Percentiles rank a stretch among this genome's conserved stretches.
Evolutionary conservation across 768 basidiomycete genomes (phyloP).

Genomic region (Rhodocollybia butyracea): DNA sequence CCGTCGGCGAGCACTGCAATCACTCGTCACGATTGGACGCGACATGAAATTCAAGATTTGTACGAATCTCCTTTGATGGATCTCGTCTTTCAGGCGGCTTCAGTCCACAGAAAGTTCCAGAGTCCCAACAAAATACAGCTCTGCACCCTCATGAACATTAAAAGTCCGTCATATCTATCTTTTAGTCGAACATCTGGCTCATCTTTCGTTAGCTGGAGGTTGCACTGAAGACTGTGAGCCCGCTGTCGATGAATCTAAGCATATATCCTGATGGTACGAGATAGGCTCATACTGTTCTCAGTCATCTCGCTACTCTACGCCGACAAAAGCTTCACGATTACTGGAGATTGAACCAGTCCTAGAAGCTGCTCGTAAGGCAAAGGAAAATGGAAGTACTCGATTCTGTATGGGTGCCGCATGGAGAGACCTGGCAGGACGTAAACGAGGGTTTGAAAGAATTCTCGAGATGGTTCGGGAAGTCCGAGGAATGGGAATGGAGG

Average conservation of each 20-base stretch:
- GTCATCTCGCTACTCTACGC: conserved; percentile 87
- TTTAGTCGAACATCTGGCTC: neutral
- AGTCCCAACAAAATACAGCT: conserved; percentile 91
- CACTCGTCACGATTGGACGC: conserved; percentile 67
- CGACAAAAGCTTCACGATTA: conserved; percentile 84
- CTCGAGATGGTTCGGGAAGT: conserved; percentile 88
- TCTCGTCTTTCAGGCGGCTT: conserved; percentile 82
- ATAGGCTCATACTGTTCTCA: conserved; percentile 96
- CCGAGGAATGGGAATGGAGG: conserved; percentile 97
- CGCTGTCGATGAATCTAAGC: neutral
- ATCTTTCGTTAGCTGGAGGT: conserved; percentile 67
- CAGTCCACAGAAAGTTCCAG: conserved; percentile 82
- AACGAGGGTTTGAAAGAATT: conserved; percentile 91
- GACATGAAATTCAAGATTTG: conserved; percentile 77
- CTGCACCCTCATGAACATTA: conserved; percentile 98
- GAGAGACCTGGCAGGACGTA: conserved; percentile 90
- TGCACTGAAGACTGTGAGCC: conserved; percentile 91
- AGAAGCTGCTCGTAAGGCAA: conserved; percentile 89
- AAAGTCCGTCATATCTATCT: conserved; percentile 53
- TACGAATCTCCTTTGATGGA: conserved; percentile 87
- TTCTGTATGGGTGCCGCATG: conserved; percentile 99
- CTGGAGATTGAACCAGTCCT: conserved; percentile 91
- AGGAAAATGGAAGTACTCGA: conserved; percentile 93
- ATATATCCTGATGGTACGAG: neutral
- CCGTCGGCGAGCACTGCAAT: conserved; percentile 18